Percentiles rank a stretch among this genome's conserved stretches.
phyloP scores from a whole-genome alignment of 768 basidiomycete genomes.

The Antrodiella citrinella region DNA sequence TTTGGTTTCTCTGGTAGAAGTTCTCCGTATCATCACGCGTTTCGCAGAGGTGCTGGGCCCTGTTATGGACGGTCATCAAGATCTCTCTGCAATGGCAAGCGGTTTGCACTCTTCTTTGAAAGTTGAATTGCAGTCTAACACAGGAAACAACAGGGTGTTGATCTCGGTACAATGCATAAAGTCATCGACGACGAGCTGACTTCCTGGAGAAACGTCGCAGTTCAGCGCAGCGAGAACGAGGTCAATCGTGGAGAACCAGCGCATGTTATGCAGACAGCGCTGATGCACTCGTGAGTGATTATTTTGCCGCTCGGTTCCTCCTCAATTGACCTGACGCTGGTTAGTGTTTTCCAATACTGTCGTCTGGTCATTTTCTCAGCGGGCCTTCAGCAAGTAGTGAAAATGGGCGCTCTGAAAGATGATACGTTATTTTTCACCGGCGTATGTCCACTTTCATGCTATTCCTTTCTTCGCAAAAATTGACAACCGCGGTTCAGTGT shows the following conservation, averaged over 20 bases:
- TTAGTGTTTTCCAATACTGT: slow-evolving; percentile 13
- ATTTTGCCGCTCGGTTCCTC: not conserved
- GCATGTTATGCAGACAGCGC: slow-evolving; percentile 8
- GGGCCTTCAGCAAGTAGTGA: slow-evolving; percentile 43
- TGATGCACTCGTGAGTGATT: slow-evolving; percentile 10
- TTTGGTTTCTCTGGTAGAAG: slow-evolving; percentile 23
- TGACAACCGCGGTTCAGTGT: slow-evolving; percentile 25
- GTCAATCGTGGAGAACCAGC: slow-evolving; percentile 11
- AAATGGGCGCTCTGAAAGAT: slow-evolving; percentile 29
- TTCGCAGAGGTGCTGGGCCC: slow-evolving; percentile 20
- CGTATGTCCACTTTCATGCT: too few species aligned
- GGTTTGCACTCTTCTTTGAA: too few species aligned
- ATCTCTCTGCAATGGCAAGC: not conserved
- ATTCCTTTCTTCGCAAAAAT: too few species aligned
- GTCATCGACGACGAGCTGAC: slow-evolving; percentile 17
- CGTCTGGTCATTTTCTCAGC: slow-evolving; percentile 49
- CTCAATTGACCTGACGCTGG: not conserved
- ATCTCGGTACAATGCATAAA: slow-evolving; percentile 16
- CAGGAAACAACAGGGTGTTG: slow-evolving; percentile 14
- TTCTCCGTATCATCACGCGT: slow-evolving; percentile 23
- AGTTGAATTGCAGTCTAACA: not conserved
- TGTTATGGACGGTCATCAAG: slow-evolving; percentile 5
- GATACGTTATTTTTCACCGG: slow-evolving; percentile 17
- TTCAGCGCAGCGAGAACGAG: slow-evolving; percentile 13
- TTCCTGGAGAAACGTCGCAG: slow-evolving; percentile 13